Conservation (phyloP, 305 asterid species). For the Solanum hybrid region DNA sequence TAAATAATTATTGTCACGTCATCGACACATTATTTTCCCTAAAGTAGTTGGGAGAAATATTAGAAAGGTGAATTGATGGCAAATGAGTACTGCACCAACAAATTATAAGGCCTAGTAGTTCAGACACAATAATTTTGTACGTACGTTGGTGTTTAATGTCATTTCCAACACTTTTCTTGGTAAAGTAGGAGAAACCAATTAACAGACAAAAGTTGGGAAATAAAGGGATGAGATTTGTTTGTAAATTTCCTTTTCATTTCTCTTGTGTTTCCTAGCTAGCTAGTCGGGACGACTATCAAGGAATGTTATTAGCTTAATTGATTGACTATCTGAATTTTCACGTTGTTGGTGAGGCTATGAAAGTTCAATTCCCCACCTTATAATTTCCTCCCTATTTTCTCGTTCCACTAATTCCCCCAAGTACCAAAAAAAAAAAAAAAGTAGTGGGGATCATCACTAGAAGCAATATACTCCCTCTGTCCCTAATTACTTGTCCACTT, state of each 20-base stretch:
- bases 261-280: neutral
- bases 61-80: neutral
- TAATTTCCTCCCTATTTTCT: too few relatives aligned
- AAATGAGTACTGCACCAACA: neutral
- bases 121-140: neutral
- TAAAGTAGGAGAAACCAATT: neutral
- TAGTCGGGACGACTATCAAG: neutral
- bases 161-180: neutral
- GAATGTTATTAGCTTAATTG: neutral
- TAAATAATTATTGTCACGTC: neutral
- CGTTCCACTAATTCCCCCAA: too few relatives aligned
- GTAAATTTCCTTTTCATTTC: neutral
- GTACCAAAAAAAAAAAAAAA: neutral
- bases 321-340: too few relatives aligned
- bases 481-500: too few relatives aligned
- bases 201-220: neutral
- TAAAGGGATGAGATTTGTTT: neutral
- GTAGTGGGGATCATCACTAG: neutral
- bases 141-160: neutral
- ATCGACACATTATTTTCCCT: neutral
- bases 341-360: too few relatives aligned
- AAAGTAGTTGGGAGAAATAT: neutral
- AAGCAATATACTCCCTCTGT: neutral
- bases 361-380: fast-evolving
- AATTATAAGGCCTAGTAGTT: neutral